Conservation (phyloP, 306 rosid species). For the Citrullus amarus region DNA sequence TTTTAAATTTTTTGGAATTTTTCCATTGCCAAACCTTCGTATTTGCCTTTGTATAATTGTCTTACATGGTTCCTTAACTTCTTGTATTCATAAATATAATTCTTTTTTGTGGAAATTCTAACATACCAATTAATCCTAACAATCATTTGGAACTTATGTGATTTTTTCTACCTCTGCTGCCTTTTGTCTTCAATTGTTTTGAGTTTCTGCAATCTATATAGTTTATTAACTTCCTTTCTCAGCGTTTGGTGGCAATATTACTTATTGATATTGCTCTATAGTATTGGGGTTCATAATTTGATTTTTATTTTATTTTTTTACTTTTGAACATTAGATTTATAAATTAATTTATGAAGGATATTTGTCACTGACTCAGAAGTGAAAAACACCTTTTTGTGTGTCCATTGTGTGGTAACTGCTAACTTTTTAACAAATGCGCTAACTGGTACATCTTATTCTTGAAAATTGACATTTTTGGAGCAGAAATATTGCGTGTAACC, state of each 20-base stretch:
- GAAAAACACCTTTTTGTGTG: constrained; percentile 56
- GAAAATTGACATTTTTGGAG: constrained; percentile 99
- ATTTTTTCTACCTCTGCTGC: neutral
- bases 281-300: constrained; percentile 5
- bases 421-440: constrained; percentile 91
- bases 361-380: constrained; percentile 59
- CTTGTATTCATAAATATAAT: neutral
- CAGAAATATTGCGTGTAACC: constrained; percentile 99
- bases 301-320: constrained; percentile 19
- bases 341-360: constrained; percentile 6
- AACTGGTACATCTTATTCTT: constrained; percentile 98
- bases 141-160: neutral
- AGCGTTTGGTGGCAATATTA: constrained; percentile 1
- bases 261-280: neutral
- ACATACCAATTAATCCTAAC: neutral
- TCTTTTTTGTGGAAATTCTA: neutral
- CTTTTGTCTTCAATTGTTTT: neutral
- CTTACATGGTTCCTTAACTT: neutral
- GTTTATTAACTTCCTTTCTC: constrained; percentile 19
- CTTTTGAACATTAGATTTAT: constrained; percentile 20
- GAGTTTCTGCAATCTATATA: neutral
- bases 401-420: constrained; percentile 88
- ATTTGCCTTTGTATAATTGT: neutral
- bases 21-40: neutral
- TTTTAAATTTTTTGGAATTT: neutral